Evolutionary conservation across 768 basidiomycete species (phyloP), one percentile per base, ranked within the genome.

Genomic region (Tricholoma matsutake): DNA sequence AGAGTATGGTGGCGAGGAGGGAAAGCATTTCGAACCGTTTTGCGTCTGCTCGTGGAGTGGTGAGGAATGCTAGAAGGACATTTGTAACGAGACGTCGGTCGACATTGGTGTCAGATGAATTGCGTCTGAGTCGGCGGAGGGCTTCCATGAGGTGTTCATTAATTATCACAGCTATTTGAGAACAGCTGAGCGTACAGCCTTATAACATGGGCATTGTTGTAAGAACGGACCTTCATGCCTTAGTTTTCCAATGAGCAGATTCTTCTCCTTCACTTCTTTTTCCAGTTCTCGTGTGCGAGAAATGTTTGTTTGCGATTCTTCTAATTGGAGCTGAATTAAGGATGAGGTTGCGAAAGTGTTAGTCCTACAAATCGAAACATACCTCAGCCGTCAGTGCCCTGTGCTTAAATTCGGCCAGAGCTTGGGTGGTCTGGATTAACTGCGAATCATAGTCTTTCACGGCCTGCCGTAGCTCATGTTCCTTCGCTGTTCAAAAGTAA

Each of bases 121-220:
- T 92, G 64, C 88, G 89, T 51, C 94, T 87, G 54, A 99, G 82
- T 22, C 97, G 88, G 11, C 96, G 92, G n/a, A 99, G 84, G 3
- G 97, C 97, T 74, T 98, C 96, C 68, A 95, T 97, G 10, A 99
- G 81, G 68, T 99, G 97, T 70, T 98, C 97, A 65, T 98, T 98
- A 71, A 96, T 87, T 61, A 98, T 96, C 13, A 99, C 94, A 55
- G 91, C 96, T 96, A 64, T 11, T 63, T 20, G 39, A 8, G 34
- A n/a, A 25, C 28, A 28, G 57, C 47, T 34, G 65, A 59, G 29
- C 51, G 57, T n/a, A 62, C 47, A 51, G 22, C 14, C 32, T 20
- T 20, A 41, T 25, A 56, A 37, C 25, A 22, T 47, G 31, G 20
- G 22, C 20, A 28, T 32, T 49, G 56, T 32, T 16, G 65, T 1